Evolutionary conservation across 805 yeast species (phyloP).

Genomic region (Ogataea nonfermentans): DNA sequence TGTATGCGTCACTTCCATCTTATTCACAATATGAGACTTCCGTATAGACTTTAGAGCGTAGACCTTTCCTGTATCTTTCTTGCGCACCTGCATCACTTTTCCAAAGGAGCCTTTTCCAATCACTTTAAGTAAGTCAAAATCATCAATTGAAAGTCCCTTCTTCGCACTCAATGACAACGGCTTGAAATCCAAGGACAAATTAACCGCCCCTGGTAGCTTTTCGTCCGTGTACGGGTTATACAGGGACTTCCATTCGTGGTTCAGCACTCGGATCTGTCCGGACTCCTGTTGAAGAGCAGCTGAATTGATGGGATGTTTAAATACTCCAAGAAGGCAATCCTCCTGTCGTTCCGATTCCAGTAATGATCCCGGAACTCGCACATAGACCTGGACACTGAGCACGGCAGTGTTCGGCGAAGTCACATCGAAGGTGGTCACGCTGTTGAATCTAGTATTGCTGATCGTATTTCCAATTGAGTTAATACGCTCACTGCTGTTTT

Average conservation of each 20-base stretch:
- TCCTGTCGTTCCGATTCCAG: conserved; percentile 41
- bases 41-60: conserved; percentile 93
- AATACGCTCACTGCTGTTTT: conserved; percentile 85
- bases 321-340: conserved; percentile 76
- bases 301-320: conserved; percentile 51
- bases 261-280: conserved; percentile 54
- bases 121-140: conserved; percentile 89
- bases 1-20: conserved; percentile 94
- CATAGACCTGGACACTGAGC: conserved; percentile 74
- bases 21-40: conserved; percentile 89
- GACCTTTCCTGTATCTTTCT: conserved; percentile 90
- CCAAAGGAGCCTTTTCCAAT: conserved; percentile 98
- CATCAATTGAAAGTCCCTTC: conserved; percentile 79
- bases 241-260: conserved; percentile 55
- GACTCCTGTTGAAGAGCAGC: conserved; percentile 25
- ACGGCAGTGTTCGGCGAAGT: conserved; percentile 44
- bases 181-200: conserved; percentile 37
- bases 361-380: conserved; percentile 68
- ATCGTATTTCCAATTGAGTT: conserved; percentile 86
- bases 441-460: conserved; percentile 77
- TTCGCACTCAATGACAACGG: conserved; percentile 38
- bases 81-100: conserved; percentile 97
- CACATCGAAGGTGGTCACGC: conserved; percentile 89
- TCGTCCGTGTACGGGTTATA: conserved; percentile 34
- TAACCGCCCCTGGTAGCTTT: conserved; percentile 37